Evolutionary conservation across 73 alveolate genomes (phyloP), one percentile per base, ranked within the genome.

Genomic region (Paramecium caudatum): DNA sequence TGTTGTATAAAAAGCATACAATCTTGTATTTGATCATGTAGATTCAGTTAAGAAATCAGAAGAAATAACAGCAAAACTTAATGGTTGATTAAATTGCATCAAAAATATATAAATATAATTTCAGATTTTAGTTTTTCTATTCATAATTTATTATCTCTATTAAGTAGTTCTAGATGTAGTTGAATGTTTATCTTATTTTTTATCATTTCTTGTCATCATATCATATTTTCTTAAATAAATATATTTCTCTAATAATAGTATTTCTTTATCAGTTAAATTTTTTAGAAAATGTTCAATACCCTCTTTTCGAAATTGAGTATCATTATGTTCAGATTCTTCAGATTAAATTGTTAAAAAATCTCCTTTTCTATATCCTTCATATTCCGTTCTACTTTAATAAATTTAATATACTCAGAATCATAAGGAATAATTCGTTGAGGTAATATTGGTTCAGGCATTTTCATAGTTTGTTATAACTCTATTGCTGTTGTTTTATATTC

Each of bases 21-120:
- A 74, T 74, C 43, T 74, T 8, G 47, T 74, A 45, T 45, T 41
- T 41, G 88, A 74, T 41, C 88, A 74, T 74, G 88, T 74, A 15
- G 88, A 74, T 74, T 74, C 62, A 21, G 88, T 19, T 2, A 41
- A 10, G 43, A 74, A 45, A 74, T 74, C 43, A 74, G 88, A 74
- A 43, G 39, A 74, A 34, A 12, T 74, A 8, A 27, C 88, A 41
- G 84, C 84, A 1, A 34, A 68, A 68, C 36, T 68, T 32, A 68
- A 68, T 43, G 37, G 84, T n/a, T 32, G 84, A 68, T 33, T 13
- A 68, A 68, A 68, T 4, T 41, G n/a, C n/a, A n/a, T n/a, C 30
- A 55, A 55, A 55, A 27, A 55, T 27, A 27, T 55, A 55, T 55
- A 55, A 55, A 27, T 55, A 55, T 55, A 55, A 55, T 27, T 55